Base-by-base conservation (phyloP, 495 filamentous ascomycete species). In the Tetracladium setigerum region DNA sequence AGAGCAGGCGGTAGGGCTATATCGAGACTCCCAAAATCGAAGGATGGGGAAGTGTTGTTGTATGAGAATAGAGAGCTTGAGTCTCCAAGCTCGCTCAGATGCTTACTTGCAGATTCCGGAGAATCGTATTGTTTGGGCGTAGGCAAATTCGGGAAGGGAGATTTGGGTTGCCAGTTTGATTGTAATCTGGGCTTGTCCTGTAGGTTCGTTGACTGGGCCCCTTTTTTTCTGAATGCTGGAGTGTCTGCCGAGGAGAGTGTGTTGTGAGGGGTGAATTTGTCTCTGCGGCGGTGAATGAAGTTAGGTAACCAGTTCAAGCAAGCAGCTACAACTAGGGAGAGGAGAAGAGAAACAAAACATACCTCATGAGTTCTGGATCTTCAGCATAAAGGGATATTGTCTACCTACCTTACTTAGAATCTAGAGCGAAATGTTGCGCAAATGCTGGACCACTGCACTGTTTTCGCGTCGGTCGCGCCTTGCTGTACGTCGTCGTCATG, bases 31-130 rank as follows among this genome's bases (percentile, higher is more conserved):
- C 37, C 47, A 30, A 54, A 56, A 30, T 47, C 39, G 35, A 53
- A 47, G 10, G 43, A 39, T 13, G 49, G 31, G 10, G 47, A 33
- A 30, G 38, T 48, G 19, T 49, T 39, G 45, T 46, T 19, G 11
- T n/a, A 12, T 1, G 55, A 62, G 52, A 66, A 61, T n/a, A 66
- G 36, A 3, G 59, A 63, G 40, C 53, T 64, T 10, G 56, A 62
- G 31, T 66, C 54, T 10, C 63, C 63, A 46, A 66, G 50, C 4
- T 52, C 41, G 42, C 52, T 55, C n/a, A 55, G 46, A 38, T 41
- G 32, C 17, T 13, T 33, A 7, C 7, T 36, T 18, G 12, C 19
- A 16, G 27, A 40, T 27, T 31, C 24, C 1, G 47, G 37, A 18
- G 44, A 47, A 13, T 46, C n/a, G 8, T 30, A 47, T 8, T 17